Base-by-base conservation (phyloP, 2,329 filamentous ascomycete genomes). In the Colletotrichum paranaense region DNA sequence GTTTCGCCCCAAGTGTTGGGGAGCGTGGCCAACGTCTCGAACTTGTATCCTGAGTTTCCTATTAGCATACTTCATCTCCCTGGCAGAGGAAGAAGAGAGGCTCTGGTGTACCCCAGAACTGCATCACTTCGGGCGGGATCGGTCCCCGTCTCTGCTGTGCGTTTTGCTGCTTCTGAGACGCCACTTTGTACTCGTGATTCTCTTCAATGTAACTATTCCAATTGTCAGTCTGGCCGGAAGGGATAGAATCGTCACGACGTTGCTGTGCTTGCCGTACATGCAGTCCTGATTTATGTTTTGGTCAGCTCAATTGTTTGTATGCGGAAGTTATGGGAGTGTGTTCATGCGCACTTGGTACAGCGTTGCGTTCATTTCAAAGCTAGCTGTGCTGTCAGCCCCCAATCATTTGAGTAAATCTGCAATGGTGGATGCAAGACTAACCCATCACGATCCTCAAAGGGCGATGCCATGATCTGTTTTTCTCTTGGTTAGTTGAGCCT, bases 321-420 rank as follows among this genome's bases (percentile, higher is more conserved):
- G 42, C 9, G 42, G 19, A 57, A 26, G 32, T 30, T 2, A 68
- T 19, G 35, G 60, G 14, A 26, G 60, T 11, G n/a, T 28, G 38
- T 62, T 58, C 57, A 76, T 78, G 77, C 90, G 82, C 84, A 97
- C 95, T 86, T 98, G 93, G 79, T 95, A 97, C 63, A 92, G 87
- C 2, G 96, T 98, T 62, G 95, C 96, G 81, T 98, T 98, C 95
- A 99, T 98, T 81, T 97, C 94, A 79, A 98, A 98, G 62, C 94
- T 95, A 78, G 74, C n/a, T 6, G 12, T 65, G 14, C 26, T 7
- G 38, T 75, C 30, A 71, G 59, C 28, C 16, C 56, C 56, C 32
- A 9, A 16, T 11, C 14, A 11, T 24, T 24, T 5, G 9, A 22
- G 22, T 8, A 1, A 16, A 11, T 42, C n/a, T 55, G 19, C 9